Evolutionary conservation across 2,329 filamentous ascomycete species (phyloP).

Genomic region (Aspergillus pseudoglaucus): DNA sequence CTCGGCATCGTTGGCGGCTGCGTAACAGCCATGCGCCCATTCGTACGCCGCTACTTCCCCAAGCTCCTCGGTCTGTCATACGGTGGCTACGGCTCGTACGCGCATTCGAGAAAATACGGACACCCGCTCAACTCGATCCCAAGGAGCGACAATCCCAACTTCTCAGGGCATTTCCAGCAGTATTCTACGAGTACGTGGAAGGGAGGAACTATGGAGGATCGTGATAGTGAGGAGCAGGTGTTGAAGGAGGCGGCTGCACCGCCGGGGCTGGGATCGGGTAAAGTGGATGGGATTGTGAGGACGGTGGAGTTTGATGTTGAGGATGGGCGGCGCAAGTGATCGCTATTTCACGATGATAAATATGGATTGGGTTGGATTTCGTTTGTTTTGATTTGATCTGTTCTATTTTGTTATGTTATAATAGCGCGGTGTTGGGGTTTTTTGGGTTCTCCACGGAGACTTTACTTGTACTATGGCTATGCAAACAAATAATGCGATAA

Average conservation of each 20-base stretch:
- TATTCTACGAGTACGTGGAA: slow-evolving; percentile 16
- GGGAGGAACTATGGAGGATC: slow-evolving; percentile 5
- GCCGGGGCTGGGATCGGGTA: background rate
- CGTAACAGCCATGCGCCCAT: slow-evolving; percentile 23
- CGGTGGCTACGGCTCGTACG: slow-evolving; percentile 5
- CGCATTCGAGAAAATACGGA: slow-evolving; percentile 14
- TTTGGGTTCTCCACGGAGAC: no score
- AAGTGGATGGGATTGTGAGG: slow-evolving; percentile 17
- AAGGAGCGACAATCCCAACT: slow-evolving; percentile 12
- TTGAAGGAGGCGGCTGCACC: slow-evolving; percentile 4
- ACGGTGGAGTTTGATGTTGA: slow-evolving; percentile 23
- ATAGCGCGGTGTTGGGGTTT: background rate
- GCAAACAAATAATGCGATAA: no score
- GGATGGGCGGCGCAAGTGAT: slow-evolving; percentile 4
- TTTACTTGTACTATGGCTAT: no score
- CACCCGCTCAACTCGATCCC: slow-evolving; percentile 18
- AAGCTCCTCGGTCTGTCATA: slow-evolving; percentile 18
- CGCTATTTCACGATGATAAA: background rate
- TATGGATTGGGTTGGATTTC: no score
- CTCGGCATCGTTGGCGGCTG: slow-evolving; percentile 23
- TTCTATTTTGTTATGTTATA: background rate
- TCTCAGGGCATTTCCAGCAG: slow-evolving; percentile 10
- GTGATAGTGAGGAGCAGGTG: slow-evolving; percentile 21
- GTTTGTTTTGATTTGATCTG: background rate
- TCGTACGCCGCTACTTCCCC: slow-evolving; percentile 22